Conservation (phyloP, 2,329 filamentous ascomycete genomes). For the Arachnopeziza araneosa region DNA sequence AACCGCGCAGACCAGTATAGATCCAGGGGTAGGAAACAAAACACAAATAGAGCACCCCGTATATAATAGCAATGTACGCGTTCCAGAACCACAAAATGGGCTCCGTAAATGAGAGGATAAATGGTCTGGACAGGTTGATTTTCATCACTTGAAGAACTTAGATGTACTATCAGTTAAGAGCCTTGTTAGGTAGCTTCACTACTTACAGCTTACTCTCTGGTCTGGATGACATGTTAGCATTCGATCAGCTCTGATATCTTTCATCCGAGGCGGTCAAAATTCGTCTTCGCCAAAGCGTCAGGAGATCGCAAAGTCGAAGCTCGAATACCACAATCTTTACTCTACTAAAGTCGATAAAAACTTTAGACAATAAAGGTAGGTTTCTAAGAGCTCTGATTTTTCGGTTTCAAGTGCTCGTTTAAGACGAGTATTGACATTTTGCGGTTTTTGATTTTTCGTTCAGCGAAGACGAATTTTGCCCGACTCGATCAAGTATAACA, state of each 20-base stretch:
- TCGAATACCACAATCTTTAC: too few species aligned
- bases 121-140: conserved; percentile 70
- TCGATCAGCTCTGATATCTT: background rate
- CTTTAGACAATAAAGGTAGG: too few species aligned
- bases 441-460: too few species aligned
- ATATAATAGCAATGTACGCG: conserved; percentile 68
- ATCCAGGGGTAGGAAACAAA: conserved; percentile 89
- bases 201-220: conserved; percentile 40
- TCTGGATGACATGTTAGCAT: conserved; percentile 32
- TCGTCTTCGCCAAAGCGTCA: too few species aligned
- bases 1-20: conserved; percentile 67
- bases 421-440: too few species aligned
- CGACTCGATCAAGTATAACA: too few species aligned
- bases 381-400: too few species aligned
- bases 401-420: too few species aligned
- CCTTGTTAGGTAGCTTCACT: background rate
- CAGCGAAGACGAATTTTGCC: too few species aligned
- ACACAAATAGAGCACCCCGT: conserved; percentile 82
- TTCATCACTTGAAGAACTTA: conserved; percentile 63
- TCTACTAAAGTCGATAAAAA: too few species aligned
- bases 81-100: conserved; percentile 74
- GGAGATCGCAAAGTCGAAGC: too few species aligned
- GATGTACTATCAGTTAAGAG: conserved; percentile 25
- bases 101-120: conserved; percentile 71
- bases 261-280: background rate